phyloP scores from a whole-genome alignment of 495 filamentous ascomycete species.

The Staphylotrichum longicolle region DNA sequence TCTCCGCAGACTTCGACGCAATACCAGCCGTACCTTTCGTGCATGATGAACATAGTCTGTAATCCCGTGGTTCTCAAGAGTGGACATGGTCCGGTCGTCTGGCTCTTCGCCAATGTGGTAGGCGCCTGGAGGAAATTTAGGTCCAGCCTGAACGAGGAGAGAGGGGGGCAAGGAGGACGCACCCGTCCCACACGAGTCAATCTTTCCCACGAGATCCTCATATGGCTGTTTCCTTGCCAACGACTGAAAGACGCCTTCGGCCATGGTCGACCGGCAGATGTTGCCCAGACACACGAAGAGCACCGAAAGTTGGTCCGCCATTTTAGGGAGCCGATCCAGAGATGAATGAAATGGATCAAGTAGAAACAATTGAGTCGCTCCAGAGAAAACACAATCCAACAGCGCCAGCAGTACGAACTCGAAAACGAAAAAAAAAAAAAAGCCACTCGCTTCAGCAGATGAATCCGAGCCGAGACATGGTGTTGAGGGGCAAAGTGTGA shows the following conservation, averaged over 20 bases:
- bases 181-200: constrained; percentile 85
- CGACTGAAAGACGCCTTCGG: constrained; percentile 84
- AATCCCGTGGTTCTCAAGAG: constrained; percentile 71
- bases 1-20: not conserved
- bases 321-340: not conserved
- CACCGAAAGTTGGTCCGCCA: constrained; percentile 59
- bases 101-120: constrained; percentile 75
- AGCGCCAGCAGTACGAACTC: no score
- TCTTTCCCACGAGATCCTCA: constrained; percentile 58
- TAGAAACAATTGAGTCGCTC: no score
- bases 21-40: constrained; percentile 56
- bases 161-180: not conserved
- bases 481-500: constrained; percentile 11
- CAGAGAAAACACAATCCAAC: no score
- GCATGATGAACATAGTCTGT: constrained; percentile 73
- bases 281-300: constrained; percentile 97
- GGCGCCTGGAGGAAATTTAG: constrained; percentile 44
- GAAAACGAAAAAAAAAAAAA: no score
- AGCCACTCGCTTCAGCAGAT: not conserved
- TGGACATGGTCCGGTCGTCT: constrained; percentile 81
- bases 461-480: not conserved
- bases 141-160: not conserved
- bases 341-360: no score
- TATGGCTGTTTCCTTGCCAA: constrained; percentile 57
- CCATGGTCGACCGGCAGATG: constrained; percentile 94